These are phyloP conservation scores for Betula pendula DNA, from an alignment of 306 rosid genomes.

Conservation along the genomic window DNA sequence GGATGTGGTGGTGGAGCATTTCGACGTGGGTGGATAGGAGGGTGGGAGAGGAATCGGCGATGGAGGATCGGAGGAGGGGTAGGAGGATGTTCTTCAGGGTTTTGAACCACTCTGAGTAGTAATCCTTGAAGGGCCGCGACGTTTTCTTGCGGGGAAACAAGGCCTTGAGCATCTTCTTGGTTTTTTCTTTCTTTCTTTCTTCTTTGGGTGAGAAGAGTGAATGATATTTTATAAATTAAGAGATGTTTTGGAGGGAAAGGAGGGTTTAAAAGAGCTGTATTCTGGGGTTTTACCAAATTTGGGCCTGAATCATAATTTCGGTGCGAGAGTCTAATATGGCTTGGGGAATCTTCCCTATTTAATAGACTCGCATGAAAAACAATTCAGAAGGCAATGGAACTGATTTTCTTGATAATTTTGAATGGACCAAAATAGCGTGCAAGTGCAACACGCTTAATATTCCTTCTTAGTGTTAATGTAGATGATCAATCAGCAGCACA, in stretches of 20 bases:
- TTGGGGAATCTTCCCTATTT: too few relatives aligned
- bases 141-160: conserved; percentile 31
- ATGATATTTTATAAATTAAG: too few relatives aligned
- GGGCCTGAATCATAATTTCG: too few relatives aligned
- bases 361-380: too few relatives aligned
- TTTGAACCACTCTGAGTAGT: conserved; percentile 38
- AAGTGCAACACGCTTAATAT: too few relatives aligned
- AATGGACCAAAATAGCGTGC: too few relatives aligned
- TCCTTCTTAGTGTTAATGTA: too few relatives aligned
- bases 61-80: conserved; percentile 36
- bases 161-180: conserved; percentile 7
- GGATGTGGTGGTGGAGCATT: conserved; percentile 66
- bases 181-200: background rate
- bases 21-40: conserved; percentile 44
- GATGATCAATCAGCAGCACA: too few relatives aligned
- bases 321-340: too few relatives aligned
- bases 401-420: too few relatives aligned
- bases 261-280: background rate
- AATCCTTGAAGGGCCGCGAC: conserved; percentile 36
- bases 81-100: conserved; percentile 40
- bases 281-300: too few relatives aligned
- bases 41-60: conserved; percentile 32
- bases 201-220: background rate
- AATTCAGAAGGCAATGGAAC: too few relatives aligned
- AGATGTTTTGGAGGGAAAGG: background rate